phyloP scores from a whole-genome alignment of 495 filamentous ascomycete species.

The Penicillium pulvis region DNA sequence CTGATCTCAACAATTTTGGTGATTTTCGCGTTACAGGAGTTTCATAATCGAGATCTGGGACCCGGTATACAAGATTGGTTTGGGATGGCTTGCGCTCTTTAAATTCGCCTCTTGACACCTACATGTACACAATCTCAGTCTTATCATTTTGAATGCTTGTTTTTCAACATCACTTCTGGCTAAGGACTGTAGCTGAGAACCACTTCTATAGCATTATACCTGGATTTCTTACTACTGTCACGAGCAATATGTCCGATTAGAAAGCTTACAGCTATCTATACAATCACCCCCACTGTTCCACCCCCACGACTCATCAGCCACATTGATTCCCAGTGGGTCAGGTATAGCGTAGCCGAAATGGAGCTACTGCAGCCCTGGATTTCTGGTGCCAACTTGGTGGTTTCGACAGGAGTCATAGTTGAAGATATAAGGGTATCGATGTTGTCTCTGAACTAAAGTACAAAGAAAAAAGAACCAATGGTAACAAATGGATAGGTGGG shows the following conservation, averaged over 20 bases:
- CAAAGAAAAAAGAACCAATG: constrained; percentile 24
- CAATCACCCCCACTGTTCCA: too few relatives aligned
- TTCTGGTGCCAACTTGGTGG: too few relatives aligned
- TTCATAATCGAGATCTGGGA: neutral
- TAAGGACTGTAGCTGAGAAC: neutral
- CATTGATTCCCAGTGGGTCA: too few relatives aligned
- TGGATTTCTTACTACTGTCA: too few relatives aligned
- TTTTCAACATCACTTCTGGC: neutral
- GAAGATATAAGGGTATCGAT: constrained; percentile 46
- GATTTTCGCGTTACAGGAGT: neutral
- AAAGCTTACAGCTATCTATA: too few relatives aligned
- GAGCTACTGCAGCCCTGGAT: too few relatives aligned
- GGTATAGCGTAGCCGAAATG: too few relatives aligned
- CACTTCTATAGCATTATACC: too few relatives aligned
- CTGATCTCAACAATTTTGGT: neutral
- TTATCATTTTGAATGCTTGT: neutral
- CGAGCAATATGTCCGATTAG: too few relatives aligned
- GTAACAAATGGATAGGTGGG: constrained; percentile 12
- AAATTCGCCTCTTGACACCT: neutral
- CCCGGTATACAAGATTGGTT: constrained; percentile 11
- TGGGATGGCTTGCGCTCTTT: constrained; percentile 22
- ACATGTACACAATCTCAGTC: constrained; percentile 23
- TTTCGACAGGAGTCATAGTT: neutral
- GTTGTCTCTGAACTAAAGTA: constrained; percentile 39
- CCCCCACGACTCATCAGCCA: too few relatives aligned